Evolutionary conservation across 805 yeast genomes (phyloP).

Genomic region (Saturnispora besseyi): DNA sequence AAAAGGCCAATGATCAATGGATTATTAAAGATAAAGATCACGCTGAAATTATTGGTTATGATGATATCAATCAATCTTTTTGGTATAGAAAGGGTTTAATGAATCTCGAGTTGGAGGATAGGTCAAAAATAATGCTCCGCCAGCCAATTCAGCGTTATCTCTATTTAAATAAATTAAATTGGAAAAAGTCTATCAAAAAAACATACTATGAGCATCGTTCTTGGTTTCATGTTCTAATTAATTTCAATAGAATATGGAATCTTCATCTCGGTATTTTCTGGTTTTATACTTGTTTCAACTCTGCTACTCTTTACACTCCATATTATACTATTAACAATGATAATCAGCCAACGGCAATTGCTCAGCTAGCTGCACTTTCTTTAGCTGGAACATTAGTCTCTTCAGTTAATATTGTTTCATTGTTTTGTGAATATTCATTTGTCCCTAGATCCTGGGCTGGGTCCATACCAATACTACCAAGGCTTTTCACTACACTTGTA

Average conservation of each 20-base stretch:
- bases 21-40: conserved; percentile 54
- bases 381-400: conserved; percentile 58
- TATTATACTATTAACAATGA: conserved; percentile 75
- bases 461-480: conserved; percentile 45
- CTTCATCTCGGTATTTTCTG: conserved; percentile 83
- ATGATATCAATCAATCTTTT: conserved; percentile 95
- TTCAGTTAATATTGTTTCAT: conserved; percentile 45
- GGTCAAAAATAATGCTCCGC: conserved; percentile 80
- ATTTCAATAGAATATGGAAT: conserved; percentile 97
- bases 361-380: conserved; percentile 88
- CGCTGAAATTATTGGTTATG: conserved; percentile 79
- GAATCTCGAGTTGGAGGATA: conserved; percentile 78
- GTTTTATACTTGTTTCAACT: conserved; percentile 90
- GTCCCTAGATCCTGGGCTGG: conserved; percentile 74
- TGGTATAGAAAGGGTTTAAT: conserved; percentile 98
- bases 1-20: too few species aligned
- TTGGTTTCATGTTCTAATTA: conserved; percentile 92
- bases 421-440: conserved; percentile 48
- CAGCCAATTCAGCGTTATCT: conserved; percentile 79
- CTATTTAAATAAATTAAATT: conserved; percentile 82
- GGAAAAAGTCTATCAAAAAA: conserved; percentile 90
- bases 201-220: conserved; percentile 94
- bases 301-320: conserved; percentile 85
- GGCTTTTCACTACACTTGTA: conserved; percentile 25
- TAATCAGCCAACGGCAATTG: conserved; percentile 82